Evolutionary conservation across 2,329 filamentous ascomycete genomes (phyloP).

Genomic region (Diaporthe ilicicola): DNA sequence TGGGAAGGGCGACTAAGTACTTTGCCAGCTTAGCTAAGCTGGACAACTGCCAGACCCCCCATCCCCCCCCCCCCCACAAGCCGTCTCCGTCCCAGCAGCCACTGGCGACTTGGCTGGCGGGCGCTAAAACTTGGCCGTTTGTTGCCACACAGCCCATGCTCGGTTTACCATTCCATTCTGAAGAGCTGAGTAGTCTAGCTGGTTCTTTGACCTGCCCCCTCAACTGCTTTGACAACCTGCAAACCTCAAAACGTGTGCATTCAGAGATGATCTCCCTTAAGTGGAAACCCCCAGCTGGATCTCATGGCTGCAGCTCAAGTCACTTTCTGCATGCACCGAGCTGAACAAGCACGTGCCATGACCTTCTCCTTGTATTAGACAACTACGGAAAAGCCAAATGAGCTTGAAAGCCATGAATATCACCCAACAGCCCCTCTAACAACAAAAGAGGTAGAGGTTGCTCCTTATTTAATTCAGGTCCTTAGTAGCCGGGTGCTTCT

Average conservation of each 20-base stretch:
- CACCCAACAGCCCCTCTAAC: background rate
- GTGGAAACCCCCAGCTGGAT: too few relatives aligned
- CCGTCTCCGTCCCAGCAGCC: background rate
- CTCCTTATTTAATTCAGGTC: slow-evolving; percentile 44
- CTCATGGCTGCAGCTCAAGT: too few relatives aligned
- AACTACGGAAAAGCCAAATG: background rate
- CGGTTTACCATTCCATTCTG: too few relatives aligned
- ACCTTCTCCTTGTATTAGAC: background rate
- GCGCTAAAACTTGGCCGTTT: slow-evolving; percentile 22
- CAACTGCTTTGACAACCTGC: background rate
- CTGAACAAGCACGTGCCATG: background rate
- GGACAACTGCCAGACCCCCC: background rate
- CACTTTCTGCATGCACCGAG: too few relatives aligned
- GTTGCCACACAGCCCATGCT: background rate
- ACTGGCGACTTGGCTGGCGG: background rate
- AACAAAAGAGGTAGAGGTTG: too few relatives aligned
- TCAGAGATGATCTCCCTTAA: background rate
- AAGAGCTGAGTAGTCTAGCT: too few relatives aligned
- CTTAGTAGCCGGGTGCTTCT: slow-evolving; percentile 44
- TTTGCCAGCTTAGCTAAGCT: slow-evolving; percentile 25
- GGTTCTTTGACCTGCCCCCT: background rate
- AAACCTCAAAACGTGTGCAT: background rate
- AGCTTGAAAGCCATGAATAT: background rate
- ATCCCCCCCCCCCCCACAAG: background rate
- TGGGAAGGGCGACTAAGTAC: slow-evolving; percentile 23